Evolutionary conservation across 1,139 yeast species (phyloP).

Genomic region (Yamadazyma pseudoaaseri): DNA sequence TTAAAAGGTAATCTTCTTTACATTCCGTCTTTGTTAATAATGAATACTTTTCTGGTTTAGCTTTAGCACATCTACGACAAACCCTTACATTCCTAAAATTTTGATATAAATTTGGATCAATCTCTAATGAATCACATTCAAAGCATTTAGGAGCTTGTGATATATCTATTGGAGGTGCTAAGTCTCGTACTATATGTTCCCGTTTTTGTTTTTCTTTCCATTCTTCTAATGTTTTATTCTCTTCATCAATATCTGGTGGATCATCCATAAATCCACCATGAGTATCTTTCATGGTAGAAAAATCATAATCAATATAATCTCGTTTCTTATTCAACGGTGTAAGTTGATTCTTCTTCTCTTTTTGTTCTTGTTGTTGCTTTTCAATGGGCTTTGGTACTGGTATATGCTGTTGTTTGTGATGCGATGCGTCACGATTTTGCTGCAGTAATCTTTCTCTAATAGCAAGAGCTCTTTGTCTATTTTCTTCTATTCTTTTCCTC

Average conservation of each 20-base stretch:
- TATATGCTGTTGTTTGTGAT: conserved; percentile 10
- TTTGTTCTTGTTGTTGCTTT: conserved; percentile 13
- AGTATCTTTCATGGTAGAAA: conserved; percentile 79
- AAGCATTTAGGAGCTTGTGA: conserved; percentile 72
- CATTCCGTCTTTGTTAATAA: conserved; percentile 94
- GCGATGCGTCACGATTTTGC: conserved; percentile 30
- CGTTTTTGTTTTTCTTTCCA: conserved; percentile 69
- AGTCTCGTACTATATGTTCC: conserved; percentile 45
- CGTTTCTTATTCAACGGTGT: conserved; percentile 50
- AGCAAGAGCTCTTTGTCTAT: conserved; percentile 58
- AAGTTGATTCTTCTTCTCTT: conserved; percentile 16
- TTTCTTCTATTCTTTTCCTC: conserved; percentile 49
- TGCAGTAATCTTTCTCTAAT: conserved; percentile 41
- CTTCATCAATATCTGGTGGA: conserved; percentile 19
- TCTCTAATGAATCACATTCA: conserved; percentile 78
- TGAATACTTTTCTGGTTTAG: conserved; percentile 83
- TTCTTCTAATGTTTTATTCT: conserved; percentile 56
- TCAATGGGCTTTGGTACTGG: conserved; percentile 11
- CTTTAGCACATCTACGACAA: conserved; percentile 73
- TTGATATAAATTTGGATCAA: conserved; percentile 70
- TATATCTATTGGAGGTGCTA: conserved; percentile 71
- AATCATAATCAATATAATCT: conserved; percentile 89
- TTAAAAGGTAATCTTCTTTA: conserved; percentile 83
- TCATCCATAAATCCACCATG: conserved; percentile 13
- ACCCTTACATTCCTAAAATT: conserved; percentile 69